phyloP scores from a whole-genome alignment of 768 basidiomycete genomes.

The Trametes meyenii region DNA sequence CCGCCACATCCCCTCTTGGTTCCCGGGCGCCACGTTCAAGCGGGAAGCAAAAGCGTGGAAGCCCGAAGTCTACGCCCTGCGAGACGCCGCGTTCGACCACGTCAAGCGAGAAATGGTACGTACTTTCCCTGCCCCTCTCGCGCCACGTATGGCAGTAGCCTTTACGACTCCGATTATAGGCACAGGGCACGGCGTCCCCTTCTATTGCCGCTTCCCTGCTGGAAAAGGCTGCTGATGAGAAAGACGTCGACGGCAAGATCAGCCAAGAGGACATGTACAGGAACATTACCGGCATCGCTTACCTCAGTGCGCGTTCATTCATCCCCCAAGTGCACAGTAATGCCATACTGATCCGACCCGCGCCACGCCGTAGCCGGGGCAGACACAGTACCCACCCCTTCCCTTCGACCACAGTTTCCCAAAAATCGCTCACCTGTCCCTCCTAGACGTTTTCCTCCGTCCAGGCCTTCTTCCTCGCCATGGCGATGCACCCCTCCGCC shows the following conservation, averaged over 20 bases:
- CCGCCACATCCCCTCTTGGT: conserved; percentile 23
- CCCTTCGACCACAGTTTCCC: neutral
- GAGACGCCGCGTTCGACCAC: neutral
- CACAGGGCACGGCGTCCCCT: conserved; percentile 16
- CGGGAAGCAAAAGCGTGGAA: neutral
- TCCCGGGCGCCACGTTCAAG: conserved; percentile 24
- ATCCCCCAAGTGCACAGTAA: too few relatives aligned
- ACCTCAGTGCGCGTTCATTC: neutral
- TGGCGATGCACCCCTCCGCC: conserved; percentile 37
- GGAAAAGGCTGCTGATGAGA: neutral
- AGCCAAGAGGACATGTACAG: conserved; percentile 10
- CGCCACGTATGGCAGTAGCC: neutral
- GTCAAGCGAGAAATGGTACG: conserved; percentile 9
- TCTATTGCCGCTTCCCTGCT: conserved; percentile 9
- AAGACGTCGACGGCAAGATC: neutral
- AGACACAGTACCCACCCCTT: neutral
- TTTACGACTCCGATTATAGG: neutral
- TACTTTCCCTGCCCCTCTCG: neutral
- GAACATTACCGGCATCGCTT: conserved; percentile 5
- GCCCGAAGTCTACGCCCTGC: neutral
- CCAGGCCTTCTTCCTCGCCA: conserved; percentile 37
- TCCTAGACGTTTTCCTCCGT: conserved; percentile 32
- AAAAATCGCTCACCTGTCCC: neutral
- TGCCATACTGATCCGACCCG: too few relatives aligned
- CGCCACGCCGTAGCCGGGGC: conserved; percentile 4